phyloP scores from a whole-genome alignment of 2,329 filamentous ascomycete genomes.

The Venturia nashicola region DNA sequence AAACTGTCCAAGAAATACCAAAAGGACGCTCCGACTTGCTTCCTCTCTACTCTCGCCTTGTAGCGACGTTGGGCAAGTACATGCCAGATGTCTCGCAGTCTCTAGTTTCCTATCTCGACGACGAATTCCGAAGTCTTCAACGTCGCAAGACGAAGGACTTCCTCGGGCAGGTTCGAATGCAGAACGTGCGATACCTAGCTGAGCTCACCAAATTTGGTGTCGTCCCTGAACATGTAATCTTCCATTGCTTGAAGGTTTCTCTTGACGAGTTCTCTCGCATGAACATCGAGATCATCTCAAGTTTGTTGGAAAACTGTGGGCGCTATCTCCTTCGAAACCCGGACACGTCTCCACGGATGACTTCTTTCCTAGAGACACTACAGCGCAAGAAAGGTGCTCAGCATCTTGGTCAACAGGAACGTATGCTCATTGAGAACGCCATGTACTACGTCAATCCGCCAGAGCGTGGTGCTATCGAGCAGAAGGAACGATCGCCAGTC shows the following conservation, averaged over 20 bases:
- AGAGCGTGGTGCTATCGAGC: conserved; percentile 82
- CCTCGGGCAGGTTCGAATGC: conserved; percentile 79
- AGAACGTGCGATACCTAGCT: conserved; percentile 94
- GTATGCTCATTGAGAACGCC: conserved; percentile 97
- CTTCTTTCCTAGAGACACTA: conserved; percentile 83
- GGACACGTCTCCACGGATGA: conserved; percentile 87
- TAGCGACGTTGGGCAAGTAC: conserved; percentile 86
- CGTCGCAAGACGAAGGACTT: conserved; percentile 97
- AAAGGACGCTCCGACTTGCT: conserved; percentile 87
- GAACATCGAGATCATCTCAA: conserved; percentile 98
- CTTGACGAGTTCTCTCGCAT: conserved; percentile 95
- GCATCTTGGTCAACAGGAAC: conserved; percentile 88
- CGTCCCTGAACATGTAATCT: conserved; percentile 96
- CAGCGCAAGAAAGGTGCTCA: conserved; percentile 93
- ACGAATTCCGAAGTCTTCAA: conserved; percentile 92
- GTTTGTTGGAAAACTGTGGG: conserved; percentile 90
- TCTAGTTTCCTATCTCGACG: conserved; percentile 82
- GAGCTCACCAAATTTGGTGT: conserved; percentile 97
- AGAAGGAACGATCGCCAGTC: conserved; percentile 89
- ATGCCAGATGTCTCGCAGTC: conserved; percentile 91
- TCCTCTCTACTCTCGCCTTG: conserved; percentile 80
- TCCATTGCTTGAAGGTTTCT: conserved; percentile 95
- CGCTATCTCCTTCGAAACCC: conserved; percentile 85
- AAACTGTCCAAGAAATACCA: conserved; percentile 85
- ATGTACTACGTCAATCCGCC: conserved; percentile 97